Evolutionary conservation across 345 rosid genomes (phyloP).

Genomic region (Gossypium australe): DNA sequence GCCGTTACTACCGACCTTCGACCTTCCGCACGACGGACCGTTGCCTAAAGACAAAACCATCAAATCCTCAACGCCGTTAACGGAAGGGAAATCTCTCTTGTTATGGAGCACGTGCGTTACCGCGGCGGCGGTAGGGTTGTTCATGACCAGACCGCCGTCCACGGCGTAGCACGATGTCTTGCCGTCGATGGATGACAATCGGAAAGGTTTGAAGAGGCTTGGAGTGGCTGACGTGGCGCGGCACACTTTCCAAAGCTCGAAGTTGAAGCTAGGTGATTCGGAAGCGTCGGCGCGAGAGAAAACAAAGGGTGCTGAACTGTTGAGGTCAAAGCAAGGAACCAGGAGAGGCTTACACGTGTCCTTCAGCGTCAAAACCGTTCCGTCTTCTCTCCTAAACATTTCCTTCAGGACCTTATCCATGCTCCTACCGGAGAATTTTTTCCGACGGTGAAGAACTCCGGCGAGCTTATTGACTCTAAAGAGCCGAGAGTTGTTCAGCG

Average conservation of each 20-base stretch:
- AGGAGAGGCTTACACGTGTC: conserved; percentile 6
- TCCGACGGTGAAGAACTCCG: conserved; percentile 40
- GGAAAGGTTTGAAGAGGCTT: neutral
- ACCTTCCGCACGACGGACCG: neutral
- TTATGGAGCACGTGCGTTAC: neutral
- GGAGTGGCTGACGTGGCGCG: conserved; percentile 4
- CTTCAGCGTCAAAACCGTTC: neutral
- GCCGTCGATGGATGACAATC: neutral
- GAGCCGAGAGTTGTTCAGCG: conserved; percentile 34
- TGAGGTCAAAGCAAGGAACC: conserved; percentile 2
- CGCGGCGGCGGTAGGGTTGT: neutral
- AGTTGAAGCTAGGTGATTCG: conserved; percentile 1
- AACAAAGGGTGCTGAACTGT: neutral
- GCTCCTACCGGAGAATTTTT: conserved; percentile 41
- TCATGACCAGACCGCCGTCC: conserved; percentile 1
- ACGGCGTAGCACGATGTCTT: neutral
- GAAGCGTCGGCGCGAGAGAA: conserved; percentile 4
- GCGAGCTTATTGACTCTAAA: conserved; percentile 30
- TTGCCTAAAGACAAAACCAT: neutral
- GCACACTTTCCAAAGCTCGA: neutral
- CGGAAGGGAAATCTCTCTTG: neutral
- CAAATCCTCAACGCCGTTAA: conserved; percentile 2
- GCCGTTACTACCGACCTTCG: neutral
- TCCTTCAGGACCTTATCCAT: neutral
- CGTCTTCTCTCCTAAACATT: neutral